These are phyloP conservation scores for Gracilaria domingensis DNA, from an alignment of 23 red algal genomes.

Conservation along the genomic window DNA sequence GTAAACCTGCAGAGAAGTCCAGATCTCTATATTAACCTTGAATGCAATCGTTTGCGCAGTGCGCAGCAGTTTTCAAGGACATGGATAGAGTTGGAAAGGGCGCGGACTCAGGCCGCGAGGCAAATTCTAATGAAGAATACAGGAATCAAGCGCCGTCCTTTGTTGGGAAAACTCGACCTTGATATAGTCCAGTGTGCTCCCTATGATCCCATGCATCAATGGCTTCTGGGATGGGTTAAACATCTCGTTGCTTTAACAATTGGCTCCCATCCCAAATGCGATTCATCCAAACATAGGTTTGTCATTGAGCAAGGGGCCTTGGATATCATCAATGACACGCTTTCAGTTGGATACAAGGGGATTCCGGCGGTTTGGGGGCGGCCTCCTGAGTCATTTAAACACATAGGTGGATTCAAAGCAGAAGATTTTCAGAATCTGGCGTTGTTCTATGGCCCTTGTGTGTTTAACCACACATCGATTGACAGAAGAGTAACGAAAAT, in stretches of 20 bases:
- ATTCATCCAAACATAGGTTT: too few species aligned
- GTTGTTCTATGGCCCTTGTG: background rate
- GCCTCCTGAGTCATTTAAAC: conserved; percentile 21
- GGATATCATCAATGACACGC: background rate
- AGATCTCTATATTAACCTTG: background rate
- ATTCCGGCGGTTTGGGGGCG: conserved; percentile 2
- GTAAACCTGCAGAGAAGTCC: too few species aligned
- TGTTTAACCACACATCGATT: background rate
- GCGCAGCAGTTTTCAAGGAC: background rate
- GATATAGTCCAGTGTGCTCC: conserved; percentile 10
- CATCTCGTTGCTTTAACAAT: background rate
- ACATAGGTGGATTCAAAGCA: background rate
- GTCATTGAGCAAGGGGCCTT: background rate
- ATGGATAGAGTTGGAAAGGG: background rate
- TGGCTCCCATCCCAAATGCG: conserved; percentile 1
- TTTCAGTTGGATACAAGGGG: background rate
- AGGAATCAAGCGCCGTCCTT: background rate
- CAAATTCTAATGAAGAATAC: background rate
- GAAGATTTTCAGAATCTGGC: conserved; percentile 26
- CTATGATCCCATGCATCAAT: conserved; percentile 23
- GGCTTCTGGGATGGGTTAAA: conserved; percentile 20
- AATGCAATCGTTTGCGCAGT: background rate
- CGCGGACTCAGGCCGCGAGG: background rate
- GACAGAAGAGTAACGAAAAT: background rate
- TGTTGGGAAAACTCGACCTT: background rate